Evolutionary conservation across 306 rosid species (phyloP).

Genomic region (Betula pendula): DNA sequence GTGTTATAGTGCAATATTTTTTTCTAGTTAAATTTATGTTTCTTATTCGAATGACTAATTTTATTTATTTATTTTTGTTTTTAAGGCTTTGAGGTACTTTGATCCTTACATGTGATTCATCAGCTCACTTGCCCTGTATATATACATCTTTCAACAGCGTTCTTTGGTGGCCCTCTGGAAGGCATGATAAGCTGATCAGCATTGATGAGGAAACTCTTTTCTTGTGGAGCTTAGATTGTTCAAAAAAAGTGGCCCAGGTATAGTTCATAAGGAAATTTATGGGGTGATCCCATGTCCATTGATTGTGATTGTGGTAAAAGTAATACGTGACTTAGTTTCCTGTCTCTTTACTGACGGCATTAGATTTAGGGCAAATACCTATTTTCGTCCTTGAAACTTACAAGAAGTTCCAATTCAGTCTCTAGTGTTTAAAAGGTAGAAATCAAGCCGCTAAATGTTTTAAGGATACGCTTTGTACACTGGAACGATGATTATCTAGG

Average conservation of each 20-base stretch:
- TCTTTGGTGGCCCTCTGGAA: constrained; percentile 97
- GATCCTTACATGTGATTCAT: constrained; percentile 14
- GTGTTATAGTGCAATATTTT: constrained; percentile 7
- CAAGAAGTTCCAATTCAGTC: not conserved
- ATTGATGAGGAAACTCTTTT: constrained; percentile 74
- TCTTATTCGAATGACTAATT: not conserved
- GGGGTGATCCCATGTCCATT: constrained; percentile 10
- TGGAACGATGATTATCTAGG: too few species aligned
- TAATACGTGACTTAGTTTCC: not conserved
- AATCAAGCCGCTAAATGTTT: too few species aligned
- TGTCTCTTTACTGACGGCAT: not conserved
- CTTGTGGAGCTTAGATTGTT: constrained; percentile 84
- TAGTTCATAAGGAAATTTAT: constrained; percentile 13
- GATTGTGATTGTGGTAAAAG: not conserved
- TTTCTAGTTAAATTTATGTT: constrained; percentile 20
- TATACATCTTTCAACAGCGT: constrained; percentile 50
- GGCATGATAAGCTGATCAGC: constrained; percentile 89
- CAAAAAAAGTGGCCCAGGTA: constrained; percentile 90
- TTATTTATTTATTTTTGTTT: not conserved
- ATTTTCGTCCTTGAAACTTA: not conserved
- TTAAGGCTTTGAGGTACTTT: not conserved
- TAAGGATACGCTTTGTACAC: too few species aligned
- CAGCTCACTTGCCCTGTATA: constrained; percentile 23
- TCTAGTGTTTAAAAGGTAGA: not conserved
- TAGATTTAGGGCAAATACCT: not conserved